These are phyloP conservation scores for Termitomyces sp. DNA, from an alignment of 768 basidiomycete species.

Conservation along the genomic window DNA sequence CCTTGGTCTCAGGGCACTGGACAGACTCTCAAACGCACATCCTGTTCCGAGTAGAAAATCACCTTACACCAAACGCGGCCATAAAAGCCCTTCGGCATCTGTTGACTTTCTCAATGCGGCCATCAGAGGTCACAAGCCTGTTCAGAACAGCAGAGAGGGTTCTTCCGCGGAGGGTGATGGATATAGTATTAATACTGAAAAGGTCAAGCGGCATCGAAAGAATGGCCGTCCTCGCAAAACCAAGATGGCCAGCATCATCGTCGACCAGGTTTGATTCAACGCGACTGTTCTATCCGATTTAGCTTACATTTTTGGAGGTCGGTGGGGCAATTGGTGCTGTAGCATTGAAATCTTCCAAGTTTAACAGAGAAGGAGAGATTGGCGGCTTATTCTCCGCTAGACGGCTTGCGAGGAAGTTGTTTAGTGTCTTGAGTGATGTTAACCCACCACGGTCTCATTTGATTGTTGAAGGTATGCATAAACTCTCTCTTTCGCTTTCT, in stretches of 20 bases:
- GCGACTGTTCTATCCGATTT: background rate
- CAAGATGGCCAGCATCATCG: slow-evolving; percentile 60
- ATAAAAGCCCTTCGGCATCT: slow-evolving; percentile 33
- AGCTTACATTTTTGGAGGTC: slow-evolving; percentile 23
- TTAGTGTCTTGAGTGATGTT: slow-evolving; percentile 53
- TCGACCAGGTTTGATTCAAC: slow-evolving; percentile 48
- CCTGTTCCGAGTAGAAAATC: slow-evolving; percentile 32
- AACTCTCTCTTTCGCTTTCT: background rate
- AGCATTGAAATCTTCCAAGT: slow-evolving; percentile 59
- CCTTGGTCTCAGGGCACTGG: slow-evolving; percentile 63
- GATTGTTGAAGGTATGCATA: slow-evolving; percentile 53
- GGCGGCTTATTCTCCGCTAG: slow-evolving; percentile 58
- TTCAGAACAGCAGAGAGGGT: slow-evolving; percentile 10
- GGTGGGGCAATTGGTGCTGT: slow-evolving; percentile 66
- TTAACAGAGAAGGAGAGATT: slow-evolving; percentile 49
- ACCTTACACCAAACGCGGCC: slow-evolving; percentile 39
- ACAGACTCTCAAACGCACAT: slow-evolving; percentile 65
- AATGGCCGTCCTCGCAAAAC: slow-evolving; percentile 33
- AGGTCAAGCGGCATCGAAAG: slow-evolving; percentile 16
- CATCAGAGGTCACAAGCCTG: slow-evolving; percentile 10
- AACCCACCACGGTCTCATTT: slow-evolving; percentile 56
- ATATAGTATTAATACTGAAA: background rate
- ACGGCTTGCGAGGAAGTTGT: slow-evolving; percentile 62
- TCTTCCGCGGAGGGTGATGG: slow-evolving; percentile 12
- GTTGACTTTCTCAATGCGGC: slow-evolving; percentile 23